Conservation (phyloP, 768 basidiomycete genomes). For the Russula olivacea region DNA sequence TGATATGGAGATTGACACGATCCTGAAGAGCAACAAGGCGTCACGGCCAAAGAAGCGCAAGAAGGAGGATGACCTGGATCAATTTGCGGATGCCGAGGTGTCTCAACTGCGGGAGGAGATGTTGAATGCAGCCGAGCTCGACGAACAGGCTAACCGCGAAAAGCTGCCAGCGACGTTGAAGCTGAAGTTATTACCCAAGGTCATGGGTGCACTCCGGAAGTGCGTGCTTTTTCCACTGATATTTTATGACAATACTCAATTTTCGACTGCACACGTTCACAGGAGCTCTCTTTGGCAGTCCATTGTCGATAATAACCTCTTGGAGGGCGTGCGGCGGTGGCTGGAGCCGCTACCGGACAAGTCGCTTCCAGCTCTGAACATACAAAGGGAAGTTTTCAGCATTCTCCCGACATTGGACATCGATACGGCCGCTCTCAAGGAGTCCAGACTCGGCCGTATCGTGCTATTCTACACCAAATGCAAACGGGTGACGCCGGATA, state of each 20-base stretch:
- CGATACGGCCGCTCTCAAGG: conserved; percentile 84
- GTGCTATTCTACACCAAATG: conserved; percentile 95
- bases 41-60: conserved; percentile 61
- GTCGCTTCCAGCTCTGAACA: conserved; percentile 91
- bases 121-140: conserved; percentile 80
- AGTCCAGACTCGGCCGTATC: conserved; percentile 83
- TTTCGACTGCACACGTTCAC: conserved; percentile 19
- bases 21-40: conserved; percentile 73
- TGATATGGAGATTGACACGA: conserved; percentile 81
- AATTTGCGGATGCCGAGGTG: conserved; percentile 86
- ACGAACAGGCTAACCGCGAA: conserved; percentile 71
- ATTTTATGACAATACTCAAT: not conserved
- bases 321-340: conserved; percentile 86
- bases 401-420: conserved; percentile 87
- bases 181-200: conserved; percentile 77
- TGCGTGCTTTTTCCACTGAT: conserved; percentile 35
- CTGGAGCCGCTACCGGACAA: conserved; percentile 91
- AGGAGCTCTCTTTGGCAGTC: conserved; percentile 84
- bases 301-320: conserved; percentile 90
- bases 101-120: conserved; percentile 83
- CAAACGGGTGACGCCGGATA: conserved; percentile 78
- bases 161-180: conserved; percentile 82
- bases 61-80: conserved; percentile 81
- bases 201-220: conserved; percentile 92
- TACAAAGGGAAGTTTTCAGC: conserved; percentile 87